Percentiles rank a stretch among this genome's conserved stretches.
These are phyloP conservation scores for Colletotrichum ledebouriae DNA, from an alignment of 2,329 filamentous ascomycete genomes.

Conservation along the genomic window DNA sequence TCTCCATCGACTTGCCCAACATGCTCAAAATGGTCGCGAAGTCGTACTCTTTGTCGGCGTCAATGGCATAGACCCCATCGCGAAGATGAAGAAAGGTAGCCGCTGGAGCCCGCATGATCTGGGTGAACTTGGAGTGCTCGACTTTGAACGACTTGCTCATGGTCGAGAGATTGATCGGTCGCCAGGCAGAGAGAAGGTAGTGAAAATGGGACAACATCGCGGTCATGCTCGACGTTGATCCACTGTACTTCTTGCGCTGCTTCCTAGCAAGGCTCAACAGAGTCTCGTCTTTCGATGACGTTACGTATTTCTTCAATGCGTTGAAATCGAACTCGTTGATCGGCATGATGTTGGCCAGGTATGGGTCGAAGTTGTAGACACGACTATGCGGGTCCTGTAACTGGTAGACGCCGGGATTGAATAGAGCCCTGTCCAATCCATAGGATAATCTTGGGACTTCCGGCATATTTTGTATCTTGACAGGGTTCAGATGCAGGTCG, in stretches of 20 bases:
- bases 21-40: conserved; percentile 88
- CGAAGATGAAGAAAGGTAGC: conserved; percentile 87
- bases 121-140: conserved; percentile 78
- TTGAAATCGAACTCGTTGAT: conserved; percentile 93
- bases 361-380: conserved; percentile 98
- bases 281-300: conserved; percentile 85
- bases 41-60: conserved; percentile 94
- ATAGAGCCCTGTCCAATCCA: conserved; percentile 89
- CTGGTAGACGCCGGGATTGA: conserved; percentile 93
- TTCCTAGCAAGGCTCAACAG: conserved; percentile 77
- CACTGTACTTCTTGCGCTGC: conserved; percentile 83
- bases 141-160: conserved; percentile 75
- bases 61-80: conserved; percentile 91
- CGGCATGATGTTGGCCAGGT: conserved; percentile 93
- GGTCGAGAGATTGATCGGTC: conserved; percentile 74
- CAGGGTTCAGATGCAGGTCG: conserved; percentile 48
- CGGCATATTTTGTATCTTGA: conserved; percentile 51
- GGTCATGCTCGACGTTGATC: conserved; percentile 98
- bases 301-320: conserved; percentile 87
- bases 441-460: conserved; percentile 75
- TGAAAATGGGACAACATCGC: conserved; percentile 90
- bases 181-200: conserved; percentile 88
- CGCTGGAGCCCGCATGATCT: conserved; percentile 77
- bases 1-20: conserved; percentile 96
- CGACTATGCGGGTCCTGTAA: conserved; percentile 89